phyloP scores from a whole-genome alignment of 2,329 filamentous ascomycete species.

The Botrytis pseudocinerea region DNA sequence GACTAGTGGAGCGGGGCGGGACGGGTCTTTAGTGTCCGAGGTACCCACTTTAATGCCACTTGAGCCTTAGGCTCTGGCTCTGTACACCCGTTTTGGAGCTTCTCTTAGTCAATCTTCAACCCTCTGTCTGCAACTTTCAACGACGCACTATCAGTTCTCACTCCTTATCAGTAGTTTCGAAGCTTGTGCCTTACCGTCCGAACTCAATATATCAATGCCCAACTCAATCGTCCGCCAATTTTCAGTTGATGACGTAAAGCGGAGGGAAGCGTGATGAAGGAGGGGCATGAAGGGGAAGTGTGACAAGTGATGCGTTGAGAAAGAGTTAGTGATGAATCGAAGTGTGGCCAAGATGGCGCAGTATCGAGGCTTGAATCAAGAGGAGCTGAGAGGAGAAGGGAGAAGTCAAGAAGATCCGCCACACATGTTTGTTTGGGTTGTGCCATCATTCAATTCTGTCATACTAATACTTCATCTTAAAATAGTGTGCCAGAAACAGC shows the following conservation, averaged over 20 bases:
- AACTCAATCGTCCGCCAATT: not conserved
- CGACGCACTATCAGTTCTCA: not conserved
- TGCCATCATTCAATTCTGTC: not conserved
- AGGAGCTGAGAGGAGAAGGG: not conserved
- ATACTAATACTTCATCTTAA: not conserved
- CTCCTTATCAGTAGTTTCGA: not conserved
- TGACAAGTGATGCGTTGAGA: not conserved
- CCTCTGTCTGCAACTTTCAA: not conserved
- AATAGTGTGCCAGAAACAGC: not conserved
- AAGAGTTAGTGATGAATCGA: not conserved
- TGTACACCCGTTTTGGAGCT: not conserved
- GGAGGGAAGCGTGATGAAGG: not conserved
- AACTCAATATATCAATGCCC: not conserved
- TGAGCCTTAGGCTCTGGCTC: constrained; percentile 4
- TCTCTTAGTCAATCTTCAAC: not conserved
- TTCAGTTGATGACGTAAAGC: not conserved
- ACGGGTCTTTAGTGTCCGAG: constrained; percentile 3
- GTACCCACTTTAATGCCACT: not conserved
- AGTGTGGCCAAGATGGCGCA: constrained; percentile 1
- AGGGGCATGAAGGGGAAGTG: not conserved
- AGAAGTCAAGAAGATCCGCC: not conserved
- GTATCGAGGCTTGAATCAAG: constrained; percentile 2
- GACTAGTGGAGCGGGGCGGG: constrained; percentile 7
- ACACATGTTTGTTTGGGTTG: not conserved
- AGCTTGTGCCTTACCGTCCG: not conserved